These are phyloP conservation scores for Tolypocladium ovalisporum DNA, from an alignment of 2,329 filamentous ascomycete genomes.

Conservation along the genomic window DNA sequence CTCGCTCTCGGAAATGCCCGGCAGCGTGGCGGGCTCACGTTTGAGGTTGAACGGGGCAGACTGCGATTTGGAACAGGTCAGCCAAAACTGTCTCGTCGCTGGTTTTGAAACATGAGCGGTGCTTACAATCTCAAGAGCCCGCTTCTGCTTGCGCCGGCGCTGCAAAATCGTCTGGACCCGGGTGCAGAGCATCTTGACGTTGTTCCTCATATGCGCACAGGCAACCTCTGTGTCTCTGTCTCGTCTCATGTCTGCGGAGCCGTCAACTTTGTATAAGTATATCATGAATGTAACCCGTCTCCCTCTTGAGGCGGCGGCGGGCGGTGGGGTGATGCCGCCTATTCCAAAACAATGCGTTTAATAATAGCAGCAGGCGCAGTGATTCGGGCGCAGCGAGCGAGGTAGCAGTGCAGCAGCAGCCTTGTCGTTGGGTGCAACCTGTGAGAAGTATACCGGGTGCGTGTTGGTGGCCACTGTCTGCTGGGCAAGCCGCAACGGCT, in stretches of 20 bases:
- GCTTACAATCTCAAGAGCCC: slow-evolving; percentile 35
- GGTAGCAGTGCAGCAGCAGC: not conserved
- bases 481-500: not conserved
- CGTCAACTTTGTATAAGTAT: not conserved
- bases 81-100: slow-evolving; percentile 4
- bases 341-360: not conserved
- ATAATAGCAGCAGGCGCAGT: not conserved
- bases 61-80: slow-evolving; percentile 25
- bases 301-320: not conserved
- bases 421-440: not conserved
- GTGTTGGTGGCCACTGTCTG: not conserved
- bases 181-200: slow-evolving; percentile 31
- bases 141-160: slow-evolving; percentile 30
- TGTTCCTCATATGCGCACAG: slow-evolving; percentile 25
- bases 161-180: slow-evolving; percentile 33
- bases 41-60: slow-evolving; percentile 50
- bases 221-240: not conserved
- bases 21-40: slow-evolving; percentile 39
- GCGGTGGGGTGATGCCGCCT: not conserved
- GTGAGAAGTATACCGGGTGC: not conserved
- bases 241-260: not conserved
- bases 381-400: not conserved
- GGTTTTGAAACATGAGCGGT: too few relatives aligned
- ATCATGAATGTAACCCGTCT: not conserved
- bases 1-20: slow-evolving; percentile 49